Evolutionary conservation across 805 yeast species (phyloP), one percentile per base, ranked within the genome.

Genomic region (Teunomyces cretensis): DNA sequence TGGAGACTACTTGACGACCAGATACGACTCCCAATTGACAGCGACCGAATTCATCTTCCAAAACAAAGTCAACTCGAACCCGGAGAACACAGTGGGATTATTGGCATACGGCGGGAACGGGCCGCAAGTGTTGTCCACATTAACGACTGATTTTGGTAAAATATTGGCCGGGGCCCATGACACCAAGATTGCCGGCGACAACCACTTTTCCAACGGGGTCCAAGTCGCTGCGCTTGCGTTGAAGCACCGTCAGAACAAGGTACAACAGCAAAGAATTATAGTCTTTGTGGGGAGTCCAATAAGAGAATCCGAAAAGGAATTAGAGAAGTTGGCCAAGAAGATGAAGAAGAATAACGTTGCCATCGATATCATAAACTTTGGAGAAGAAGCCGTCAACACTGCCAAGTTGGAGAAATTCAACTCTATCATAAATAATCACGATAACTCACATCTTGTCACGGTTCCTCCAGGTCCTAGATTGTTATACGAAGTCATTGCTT

Each of bases 181-280:
- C 37, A 83, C 84, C 27, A 79, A 78, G 53, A 82, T 94, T 44
- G 72, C 74, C 12, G 97, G 96, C 1, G 61, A 62, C 28, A 65
- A 74, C 32, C 87, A 89, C 59, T 75, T 94, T 46, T 72, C 84
- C 24, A 85, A 90, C 31, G 95, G 96, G 9, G 81, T 94, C 55
- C 96, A 91, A 69, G 96, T 94, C 50, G 98, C 98, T 11, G 76
- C 76, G 12, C 65, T 94, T 59, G 97, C 97, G 14, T 81, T 92
- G 61, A 94, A 91, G 63, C 97, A 92, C 70, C 88, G 99, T 60
- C 97, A 90, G 65, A 92, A 94, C 70, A 90, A 87, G 67, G 84
- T 85, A 5, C 98, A 90, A 64, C 86, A 80, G 54, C 97, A 90
- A 69, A 80, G 99, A 54, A 87, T 94, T 48, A 79, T 94, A 47